Evolutionary conservation across 1,284 basidiomycete genomes (phyloP).

Genomic region (Tylopilus sp.): DNA sequence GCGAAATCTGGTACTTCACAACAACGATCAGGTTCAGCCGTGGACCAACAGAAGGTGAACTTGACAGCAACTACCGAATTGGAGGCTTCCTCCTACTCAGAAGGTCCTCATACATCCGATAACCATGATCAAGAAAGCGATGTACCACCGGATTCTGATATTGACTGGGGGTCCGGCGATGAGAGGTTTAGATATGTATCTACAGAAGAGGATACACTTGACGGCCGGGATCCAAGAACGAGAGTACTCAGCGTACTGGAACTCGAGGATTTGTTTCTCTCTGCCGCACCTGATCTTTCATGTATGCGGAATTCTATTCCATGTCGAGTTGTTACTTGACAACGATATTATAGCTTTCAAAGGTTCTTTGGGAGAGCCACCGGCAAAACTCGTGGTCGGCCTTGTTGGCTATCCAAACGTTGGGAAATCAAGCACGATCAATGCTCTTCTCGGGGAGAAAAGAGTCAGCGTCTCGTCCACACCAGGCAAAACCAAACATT

Average conservation of each 20-base stretch:
- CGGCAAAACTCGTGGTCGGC: conserved; percentile 80
- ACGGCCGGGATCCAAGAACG: conserved; percentile 63
- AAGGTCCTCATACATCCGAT: conserved; percentile 25
- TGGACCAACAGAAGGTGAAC: background rate
- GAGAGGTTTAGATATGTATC: conserved; percentile 43
- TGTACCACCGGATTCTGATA: conserved; percentile 26
- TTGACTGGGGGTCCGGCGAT: conserved; percentile 34
- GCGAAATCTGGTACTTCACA: conserved; percentile 11
- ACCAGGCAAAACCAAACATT: conserved; percentile 99
- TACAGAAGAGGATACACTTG: conserved; percentile 51
- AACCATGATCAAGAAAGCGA: conserved; percentile 29
- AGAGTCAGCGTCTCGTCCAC: conserved; percentile 98
- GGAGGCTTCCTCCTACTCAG: conserved; percentile 28
- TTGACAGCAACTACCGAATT: conserved; percentile 6
- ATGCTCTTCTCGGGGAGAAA: conserved; percentile 92
- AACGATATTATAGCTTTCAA: conserved; percentile 54
- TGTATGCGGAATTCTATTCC: conserved; percentile 41
- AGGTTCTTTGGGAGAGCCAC: conserved; percentile 56
- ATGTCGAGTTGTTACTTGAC: background rate
- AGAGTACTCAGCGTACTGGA: conserved; percentile 85
- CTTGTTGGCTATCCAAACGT: conserved; percentile 99
- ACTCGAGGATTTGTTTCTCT: conserved; percentile 83
- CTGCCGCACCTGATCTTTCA: conserved; percentile 72
- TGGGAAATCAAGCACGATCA: conserved; percentile 96
- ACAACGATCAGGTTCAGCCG: conserved; percentile 1